phyloP scores from a whole-genome alignment of 306 rosid species.

The Quercus dentata region DNA sequence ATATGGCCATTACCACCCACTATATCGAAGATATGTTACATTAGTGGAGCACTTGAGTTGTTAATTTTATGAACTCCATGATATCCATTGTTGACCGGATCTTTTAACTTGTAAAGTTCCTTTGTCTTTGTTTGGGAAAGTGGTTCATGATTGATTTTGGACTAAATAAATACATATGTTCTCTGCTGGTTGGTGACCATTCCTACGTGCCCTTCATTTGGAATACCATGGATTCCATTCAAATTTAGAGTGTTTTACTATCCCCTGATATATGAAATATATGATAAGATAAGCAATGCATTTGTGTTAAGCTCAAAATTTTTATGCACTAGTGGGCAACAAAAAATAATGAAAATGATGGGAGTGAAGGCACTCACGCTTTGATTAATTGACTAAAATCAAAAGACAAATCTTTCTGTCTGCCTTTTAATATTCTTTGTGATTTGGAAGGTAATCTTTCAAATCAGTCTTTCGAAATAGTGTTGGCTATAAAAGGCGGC shows the following conservation, averaged over 20 bases:
- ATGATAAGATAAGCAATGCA: neutral
- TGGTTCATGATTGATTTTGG: slow-evolving; percentile 11
- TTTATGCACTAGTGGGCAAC: slow-evolving; percentile 16
- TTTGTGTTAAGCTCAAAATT: neutral
- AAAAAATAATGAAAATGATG: slow-evolving; percentile 18
- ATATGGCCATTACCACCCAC: slow-evolving; percentile 14
- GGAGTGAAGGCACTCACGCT: slow-evolving; percentile 16
- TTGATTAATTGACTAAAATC: neutral
- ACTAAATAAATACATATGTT: neutral
- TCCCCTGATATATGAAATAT: neutral
- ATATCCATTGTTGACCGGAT: slow-evolving; percentile 8
- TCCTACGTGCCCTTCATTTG: neutral
- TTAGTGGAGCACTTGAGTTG: neutral
- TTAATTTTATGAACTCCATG: neutral
- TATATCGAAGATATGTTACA: neutral
- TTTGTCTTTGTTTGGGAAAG: neutral
- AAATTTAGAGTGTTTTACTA: neutral
- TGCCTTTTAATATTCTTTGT: neutral
- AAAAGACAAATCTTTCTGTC: neutral
- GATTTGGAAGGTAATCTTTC: neutral
- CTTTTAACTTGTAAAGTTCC: slow-evolving; percentile 23
- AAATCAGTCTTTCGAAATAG: neutral
- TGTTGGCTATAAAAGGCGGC: neutral
- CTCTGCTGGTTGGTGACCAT: neutral
- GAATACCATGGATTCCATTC: slow-evolving; percentile 21